Percentiles rank a stretch among this genome's conserved stretches.
Evolutionary conservation across 495 filamentous ascomycete genomes (phyloP).

Genomic region (Mycothermus thermophilus): DNA sequence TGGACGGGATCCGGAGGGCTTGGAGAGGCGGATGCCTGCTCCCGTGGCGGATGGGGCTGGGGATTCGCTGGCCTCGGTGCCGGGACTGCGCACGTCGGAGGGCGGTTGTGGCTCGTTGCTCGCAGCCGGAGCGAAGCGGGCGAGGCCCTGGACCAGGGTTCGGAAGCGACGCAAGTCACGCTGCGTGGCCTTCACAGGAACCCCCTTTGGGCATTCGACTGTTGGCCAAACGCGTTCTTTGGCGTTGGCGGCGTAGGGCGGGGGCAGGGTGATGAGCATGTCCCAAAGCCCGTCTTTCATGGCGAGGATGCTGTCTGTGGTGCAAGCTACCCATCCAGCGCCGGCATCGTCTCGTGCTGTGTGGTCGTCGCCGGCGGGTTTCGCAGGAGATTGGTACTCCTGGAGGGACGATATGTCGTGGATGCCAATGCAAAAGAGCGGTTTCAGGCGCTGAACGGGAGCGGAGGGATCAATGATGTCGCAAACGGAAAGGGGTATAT

Average conservation of each 20-base stretch:
- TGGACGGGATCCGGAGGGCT: conserved; percentile 15
- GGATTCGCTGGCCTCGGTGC: conserved; percentile 12
- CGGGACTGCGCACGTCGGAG: conserved; percentile 6
- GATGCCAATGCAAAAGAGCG: conserved; percentile 81
- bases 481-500: conserved; percentile 50
- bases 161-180: conserved; percentile 72
- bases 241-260: conserved; percentile 36
- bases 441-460: conserved; percentile 52
- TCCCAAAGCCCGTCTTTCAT: conserved; percentile 82
- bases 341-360: conserved; percentile 32
- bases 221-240: conserved; percentile 58
- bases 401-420: conserved; percentile 78
- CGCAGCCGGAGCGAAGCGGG: conserved; percentile 29
- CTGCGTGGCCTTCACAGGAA: conserved; percentile 71
- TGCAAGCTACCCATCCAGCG: conserved; percentile 80
- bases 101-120: conserved; percentile 11
- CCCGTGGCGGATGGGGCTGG: conserved; percentile 12
- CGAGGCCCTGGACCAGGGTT: conserved; percentile 53
- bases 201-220: conserved; percentile 48
- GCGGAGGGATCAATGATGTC: conserved; percentile 48
- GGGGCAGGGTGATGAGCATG: conserved; percentile 66
- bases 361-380: conserved; percentile 11
- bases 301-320: conserved; percentile 79
- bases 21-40: conserved; percentile 13
- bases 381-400: conserved; percentile 31